Conservation (phyloP, 805 yeast species). For the Candida silvatica region DNA sequence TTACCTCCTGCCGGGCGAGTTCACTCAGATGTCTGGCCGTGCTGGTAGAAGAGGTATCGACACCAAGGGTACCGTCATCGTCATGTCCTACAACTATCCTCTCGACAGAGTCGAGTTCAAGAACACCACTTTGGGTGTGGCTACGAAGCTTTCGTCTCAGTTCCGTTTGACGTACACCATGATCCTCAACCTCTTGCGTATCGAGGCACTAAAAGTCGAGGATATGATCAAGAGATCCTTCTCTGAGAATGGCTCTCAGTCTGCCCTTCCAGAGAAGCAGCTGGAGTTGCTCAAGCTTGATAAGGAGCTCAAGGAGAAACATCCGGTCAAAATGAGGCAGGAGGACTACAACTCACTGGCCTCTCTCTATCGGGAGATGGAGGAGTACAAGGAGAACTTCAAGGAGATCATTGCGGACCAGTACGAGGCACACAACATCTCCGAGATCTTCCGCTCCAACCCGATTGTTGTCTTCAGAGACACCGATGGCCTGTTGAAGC, state of each 20-base stretch:
- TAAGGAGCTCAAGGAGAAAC: conserved; percentile 28
- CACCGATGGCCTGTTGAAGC: conserved; percentile 27
- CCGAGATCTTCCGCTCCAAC: conserved; percentile 42
- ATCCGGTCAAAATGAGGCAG: conserved; percentile 28
- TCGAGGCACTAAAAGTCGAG: conserved; percentile 93
- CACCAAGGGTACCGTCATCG: conserved; percentile 86
- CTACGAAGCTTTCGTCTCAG: conserved; percentile 85
- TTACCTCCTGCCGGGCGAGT: conserved; percentile 87
- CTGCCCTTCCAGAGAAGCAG: conserved; percentile 80
- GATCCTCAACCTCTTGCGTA: conserved; percentile 85
- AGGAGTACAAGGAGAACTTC: conserved; percentile 36
- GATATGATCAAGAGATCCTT: conserved; percentile 97
- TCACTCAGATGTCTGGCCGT: conserved; percentile 98
- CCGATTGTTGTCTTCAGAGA: conserved; percentile 53
- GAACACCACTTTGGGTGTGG: conserved; percentile 78
- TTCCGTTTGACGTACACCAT: conserved; percentile 92
- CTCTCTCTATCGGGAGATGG: conserved; percentile 33
- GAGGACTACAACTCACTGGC: conserved; percentile 34
- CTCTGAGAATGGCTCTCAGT: conserved; percentile 83
- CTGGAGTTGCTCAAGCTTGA: conserved; percentile 48
- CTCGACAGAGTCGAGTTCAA: conserved; percentile 51
- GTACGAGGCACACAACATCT: conserved; percentile 37
- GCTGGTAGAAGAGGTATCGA: conserved; percentile 98
- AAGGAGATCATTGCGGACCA: conserved; percentile 38
- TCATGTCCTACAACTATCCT: conserved; percentile 75